Evolutionary conservation across 441 rosid genomes (phyloP).

Genomic region (Daphne laureola): DNA sequence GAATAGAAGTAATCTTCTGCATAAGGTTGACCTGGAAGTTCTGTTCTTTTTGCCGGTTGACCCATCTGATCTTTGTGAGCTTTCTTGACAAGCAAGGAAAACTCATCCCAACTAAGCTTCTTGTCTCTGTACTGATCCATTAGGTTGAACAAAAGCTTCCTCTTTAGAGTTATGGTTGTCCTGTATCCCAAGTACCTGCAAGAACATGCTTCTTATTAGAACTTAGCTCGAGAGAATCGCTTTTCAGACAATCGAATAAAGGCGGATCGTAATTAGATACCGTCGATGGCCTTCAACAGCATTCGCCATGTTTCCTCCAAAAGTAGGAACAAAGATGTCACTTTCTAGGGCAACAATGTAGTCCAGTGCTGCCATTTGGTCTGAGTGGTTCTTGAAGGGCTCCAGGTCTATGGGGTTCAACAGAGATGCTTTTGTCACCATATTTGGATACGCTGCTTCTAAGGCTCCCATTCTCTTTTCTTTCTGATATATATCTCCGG

Average conservation of each 20-base stretch:
- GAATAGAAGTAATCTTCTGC: conserved; percentile 34
- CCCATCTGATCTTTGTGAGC: conserved; percentile 25
- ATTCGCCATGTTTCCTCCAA: conserved; percentile 32
- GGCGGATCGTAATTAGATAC: conserved; percentile 10
- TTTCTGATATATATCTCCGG: conserved; percentile 24
- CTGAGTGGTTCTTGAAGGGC: conserved; percentile 28
- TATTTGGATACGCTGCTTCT: conserved; percentile 18
- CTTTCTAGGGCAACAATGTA: conserved; percentile 28
- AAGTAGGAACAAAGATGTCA: conserved; percentile 28
- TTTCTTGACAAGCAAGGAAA: conserved; percentile 26
- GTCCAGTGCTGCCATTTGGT: conserved; percentile 38
- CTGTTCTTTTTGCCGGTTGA: conserved; percentile 16
- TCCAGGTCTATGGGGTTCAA: conserved; percentile 20
- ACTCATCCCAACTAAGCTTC: conserved; percentile 23
- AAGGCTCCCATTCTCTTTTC: conserved; percentile 25
- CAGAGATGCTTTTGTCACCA: conserved; percentile 30
- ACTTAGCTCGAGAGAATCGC: no score
- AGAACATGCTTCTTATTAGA: neutral
- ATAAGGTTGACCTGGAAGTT: conserved; percentile 21
- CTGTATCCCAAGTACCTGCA: conserved; percentile 29
- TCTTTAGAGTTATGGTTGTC: conserved; percentile 21
- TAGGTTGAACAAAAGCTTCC: conserved; percentile 20
- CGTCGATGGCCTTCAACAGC: conserved; percentile 41
- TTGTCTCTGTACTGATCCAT: conserved; percentile 21
- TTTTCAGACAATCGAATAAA: neutral